These are phyloP conservation scores for Hypomyces rosellus DNA, from an alignment of 2,329 filamentous ascomycete species.

Conservation along the genomic window DNA sequence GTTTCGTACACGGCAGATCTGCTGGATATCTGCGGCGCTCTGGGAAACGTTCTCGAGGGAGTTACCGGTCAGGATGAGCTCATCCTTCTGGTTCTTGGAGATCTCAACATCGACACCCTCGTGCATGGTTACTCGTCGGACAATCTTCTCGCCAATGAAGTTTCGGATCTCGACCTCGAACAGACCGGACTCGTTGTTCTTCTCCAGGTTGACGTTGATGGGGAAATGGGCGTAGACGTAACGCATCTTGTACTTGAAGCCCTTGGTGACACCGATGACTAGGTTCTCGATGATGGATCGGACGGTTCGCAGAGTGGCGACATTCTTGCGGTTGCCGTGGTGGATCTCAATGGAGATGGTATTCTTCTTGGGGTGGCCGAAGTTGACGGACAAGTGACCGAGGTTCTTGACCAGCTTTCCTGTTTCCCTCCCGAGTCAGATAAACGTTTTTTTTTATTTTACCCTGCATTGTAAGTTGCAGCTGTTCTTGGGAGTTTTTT, in stretches of 20 bases:
- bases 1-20: slow-evolving; percentile 99
- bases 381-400: slow-evolving; percentile 92
- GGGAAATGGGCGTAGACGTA: slow-evolving; percentile 99
- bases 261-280: slow-evolving; percentile 96
- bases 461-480: neutral
- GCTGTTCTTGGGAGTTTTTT: slow-evolving; percentile 13
- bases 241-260: slow-evolving; percentile 99
- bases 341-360: slow-evolving; percentile 96
- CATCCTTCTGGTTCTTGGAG: slow-evolving; percentile 93
- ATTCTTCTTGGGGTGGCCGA: slow-evolving; percentile 79
- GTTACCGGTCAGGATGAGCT: slow-evolving; percentile 90
- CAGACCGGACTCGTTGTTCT: slow-evolving; percentile 84
- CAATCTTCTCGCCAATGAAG: slow-evolving; percentile 99
- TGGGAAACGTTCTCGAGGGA: slow-evolving; percentile 96
- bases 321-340: slow-evolving; percentile 96
- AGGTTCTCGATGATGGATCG: slow-evolving; percentile 98
- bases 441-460: neutral
- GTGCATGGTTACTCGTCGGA: slow-evolving; percentile 85
- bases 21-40: slow-evolving; percentile 97
- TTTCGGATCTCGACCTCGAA: slow-evolving; percentile 98
- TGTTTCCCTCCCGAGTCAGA: slow-evolving; percentile 29
- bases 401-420: slow-evolving; percentile 97
- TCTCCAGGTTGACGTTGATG: slow-evolving; percentile 99
- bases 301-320: slow-evolving; percentile 96
- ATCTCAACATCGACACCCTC: slow-evolving; percentile 83